These are phyloP conservation scores for Alternaria novae-zelandiae DNA, from an alignment of 2,329 filamentous ascomycete species.

Conservation along the genomic window DNA sequence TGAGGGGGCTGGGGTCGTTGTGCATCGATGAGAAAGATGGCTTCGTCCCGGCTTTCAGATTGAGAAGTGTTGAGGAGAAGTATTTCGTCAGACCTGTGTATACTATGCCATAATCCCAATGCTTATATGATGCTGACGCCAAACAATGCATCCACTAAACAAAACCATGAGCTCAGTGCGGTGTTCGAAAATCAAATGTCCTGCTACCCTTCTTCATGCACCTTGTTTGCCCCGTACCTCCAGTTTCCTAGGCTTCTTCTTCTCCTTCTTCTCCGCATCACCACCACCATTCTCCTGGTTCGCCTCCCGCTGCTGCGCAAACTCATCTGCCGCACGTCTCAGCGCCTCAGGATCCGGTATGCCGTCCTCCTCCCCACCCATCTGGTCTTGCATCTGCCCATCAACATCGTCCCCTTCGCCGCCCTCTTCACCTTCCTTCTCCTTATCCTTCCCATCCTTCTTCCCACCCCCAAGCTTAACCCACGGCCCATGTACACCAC, in stretches of 20 bases:
- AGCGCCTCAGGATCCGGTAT: constrained; percentile 36
- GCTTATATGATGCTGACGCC: background rate
- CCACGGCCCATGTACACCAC: constrained; percentile 52
- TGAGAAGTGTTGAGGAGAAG: background rate
- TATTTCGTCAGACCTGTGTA: background rate
- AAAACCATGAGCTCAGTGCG: background rate
- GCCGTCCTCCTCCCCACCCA: constrained; percentile 18
- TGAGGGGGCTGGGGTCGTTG: constrained; percentile 40
- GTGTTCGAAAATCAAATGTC: background rate
- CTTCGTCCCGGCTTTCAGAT: background rate
- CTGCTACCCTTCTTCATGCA: background rate
- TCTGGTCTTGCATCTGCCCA: background rate
- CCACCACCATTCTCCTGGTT: constrained; percentile 2
- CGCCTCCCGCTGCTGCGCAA: constrained; percentile 3
- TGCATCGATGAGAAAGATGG: constrained; percentile 21
- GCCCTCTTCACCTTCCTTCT: constrained; percentile 15
- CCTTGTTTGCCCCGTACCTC: constrained; percentile 28
- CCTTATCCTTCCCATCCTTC: constrained; percentile 12
- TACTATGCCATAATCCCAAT: background rate
- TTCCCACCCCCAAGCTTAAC: constrained; percentile 45
- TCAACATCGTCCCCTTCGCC: constrained; percentile 7
- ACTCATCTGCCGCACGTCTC: constrained; percentile 29
- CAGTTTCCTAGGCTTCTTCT: constrained; percentile 34
- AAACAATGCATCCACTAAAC: background rate
- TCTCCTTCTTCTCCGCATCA: constrained; percentile 12